These are phyloP conservation scores for Cruciata laevipes DNA, from an alignment of 257 asterid genomes.

Conservation along the genomic window DNA sequence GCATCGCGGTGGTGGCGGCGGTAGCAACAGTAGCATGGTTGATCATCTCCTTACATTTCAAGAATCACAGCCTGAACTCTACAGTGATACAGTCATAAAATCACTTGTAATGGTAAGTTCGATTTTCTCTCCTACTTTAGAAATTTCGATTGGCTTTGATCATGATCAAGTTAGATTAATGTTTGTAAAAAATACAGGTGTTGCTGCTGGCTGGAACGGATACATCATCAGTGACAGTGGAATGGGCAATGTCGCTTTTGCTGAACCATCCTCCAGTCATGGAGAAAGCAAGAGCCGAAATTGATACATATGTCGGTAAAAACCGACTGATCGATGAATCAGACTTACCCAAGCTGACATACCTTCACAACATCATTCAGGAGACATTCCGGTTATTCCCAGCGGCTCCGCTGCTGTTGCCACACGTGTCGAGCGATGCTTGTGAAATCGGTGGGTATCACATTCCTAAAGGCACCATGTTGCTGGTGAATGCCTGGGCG, in stretches of 20 bases:
- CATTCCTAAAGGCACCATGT: not conserved
- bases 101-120: not conserved
- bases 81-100: not conserved
- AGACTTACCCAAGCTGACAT: not conserved
- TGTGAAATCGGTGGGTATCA: not conserved
- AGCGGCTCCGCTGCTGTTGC: not conserved
- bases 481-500: not conserved
- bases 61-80: conserved; percentile 3
- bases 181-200: not conserved
- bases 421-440: not conserved
- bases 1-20: not conserved
- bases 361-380: not conserved
- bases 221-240: conserved; percentile 1
- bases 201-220: conserved; percentile 2
- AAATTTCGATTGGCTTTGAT: too few species aligned
- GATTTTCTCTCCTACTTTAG: not conserved
- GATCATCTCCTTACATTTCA: conserved; percentile 7
- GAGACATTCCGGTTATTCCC: conserved; percentile 1
- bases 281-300: not conserved
- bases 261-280: not conserved
- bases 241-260: conserved; percentile 4
- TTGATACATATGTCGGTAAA: not conserved
- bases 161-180: too few species aligned
- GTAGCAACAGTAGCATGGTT: conserved; percentile 1
- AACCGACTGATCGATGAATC: not conserved